A percentile compares a stretch with the other conserved stretches of the same genome.
These are phyloP conservation scores for Willaertia magna DNA, from an alignment of 208 protist species.

Conservation along the genomic window DNA sequence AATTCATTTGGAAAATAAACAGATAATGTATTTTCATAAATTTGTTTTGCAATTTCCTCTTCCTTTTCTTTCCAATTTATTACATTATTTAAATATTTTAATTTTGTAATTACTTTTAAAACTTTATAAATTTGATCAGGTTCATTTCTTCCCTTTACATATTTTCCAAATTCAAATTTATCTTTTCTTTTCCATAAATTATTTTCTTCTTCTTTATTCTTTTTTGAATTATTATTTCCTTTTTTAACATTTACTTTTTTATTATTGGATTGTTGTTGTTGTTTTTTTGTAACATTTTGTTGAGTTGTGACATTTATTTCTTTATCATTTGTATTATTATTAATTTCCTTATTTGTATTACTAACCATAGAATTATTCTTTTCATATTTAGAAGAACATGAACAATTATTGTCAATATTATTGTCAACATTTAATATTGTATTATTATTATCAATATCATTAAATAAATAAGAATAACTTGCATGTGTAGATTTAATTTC, in stretches of 20 bases:
- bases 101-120: not conserved
- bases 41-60: not conserved
- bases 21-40: not conserved
- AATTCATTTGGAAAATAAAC: not conserved
- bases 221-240: no score
- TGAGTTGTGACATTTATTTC: constrained; percentile 1
- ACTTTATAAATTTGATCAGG: constrained; percentile 14
- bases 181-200: constrained; percentile 41
- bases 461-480: constrained; percentile 35
- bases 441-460: no score
- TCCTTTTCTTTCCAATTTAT: no score
- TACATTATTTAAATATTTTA: not conserved
- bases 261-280: no score
- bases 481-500: constrained; percentile 76
- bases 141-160: constrained; percentile 41
- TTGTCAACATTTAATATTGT: no score
- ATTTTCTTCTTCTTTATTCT: no score
- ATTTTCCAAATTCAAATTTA: constrained; percentile 23
- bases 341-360: no score
- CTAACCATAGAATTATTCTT: no score
- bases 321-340: no score
- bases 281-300: constrained; percentile 15
- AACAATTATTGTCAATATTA: no score
- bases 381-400: no score
- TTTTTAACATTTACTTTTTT: no score